These are phyloP conservation scores for Ceratocystis smalleyi DNA, from an alignment of 2,329 filamentous ascomycete genomes.

Conservation along the genomic window DNA sequence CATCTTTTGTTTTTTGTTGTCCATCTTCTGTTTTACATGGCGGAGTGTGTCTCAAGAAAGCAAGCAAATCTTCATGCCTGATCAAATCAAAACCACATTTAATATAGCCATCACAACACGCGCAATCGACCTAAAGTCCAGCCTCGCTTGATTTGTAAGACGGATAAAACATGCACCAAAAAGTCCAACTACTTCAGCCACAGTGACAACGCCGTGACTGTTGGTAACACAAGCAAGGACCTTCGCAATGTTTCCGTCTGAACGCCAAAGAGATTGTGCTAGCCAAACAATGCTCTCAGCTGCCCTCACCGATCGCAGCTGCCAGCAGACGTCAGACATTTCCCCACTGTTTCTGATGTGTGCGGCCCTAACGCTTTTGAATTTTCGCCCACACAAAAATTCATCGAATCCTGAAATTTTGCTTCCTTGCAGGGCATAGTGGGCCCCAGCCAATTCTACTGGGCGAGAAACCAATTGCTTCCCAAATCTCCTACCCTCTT, in stretches of 20 bases:
- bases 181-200: background rate
- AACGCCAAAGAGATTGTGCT: background rate
- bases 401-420: slow-evolving; percentile 18
- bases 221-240: background rate
- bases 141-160: background rate
- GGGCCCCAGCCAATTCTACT: slow-evolving; percentile 16
- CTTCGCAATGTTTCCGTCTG: background rate
- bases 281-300: background rate
- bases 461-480: slow-evolving; percentile 16
- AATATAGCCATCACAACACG: too few species aligned
- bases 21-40: background rate
- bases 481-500: slow-evolving; percentile 16
- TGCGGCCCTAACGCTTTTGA: slow-evolving; percentile 17
- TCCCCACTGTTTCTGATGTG: slow-evolving; percentile 16
- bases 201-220: background rate
- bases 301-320: background rate
- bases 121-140: too few species aligned
- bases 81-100: too few species aligned
- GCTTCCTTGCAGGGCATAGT: slow-evolving; percentile 16
- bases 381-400: slow-evolving; percentile 17
- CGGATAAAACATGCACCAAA: background rate
- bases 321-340: background rate
- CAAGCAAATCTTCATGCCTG: background rate
- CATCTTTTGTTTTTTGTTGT: background rate
- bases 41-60: background rate